Evolutionary conservation across 352 stramenopile genomes (phyloP), one percentile per base, ranked within the genome.

Genomic region (Pythium phragmitis): DNA sequence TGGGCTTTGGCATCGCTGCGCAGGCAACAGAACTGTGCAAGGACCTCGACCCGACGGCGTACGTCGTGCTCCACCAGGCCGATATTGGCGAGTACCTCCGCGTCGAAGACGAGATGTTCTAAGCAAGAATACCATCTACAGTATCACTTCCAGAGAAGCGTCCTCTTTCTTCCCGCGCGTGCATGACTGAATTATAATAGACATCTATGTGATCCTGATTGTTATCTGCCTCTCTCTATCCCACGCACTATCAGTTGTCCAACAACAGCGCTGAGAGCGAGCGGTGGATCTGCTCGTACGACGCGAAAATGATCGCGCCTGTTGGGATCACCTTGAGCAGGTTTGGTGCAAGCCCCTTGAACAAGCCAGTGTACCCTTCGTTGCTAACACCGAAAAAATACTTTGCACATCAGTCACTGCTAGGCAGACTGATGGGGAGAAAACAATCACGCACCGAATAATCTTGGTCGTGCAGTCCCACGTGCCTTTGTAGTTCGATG

Each of bases 61-160:
- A 98, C 80, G 97, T 99, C 9, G 96, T 99, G 57, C 81, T 99
- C 47, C 98, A 99, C 80, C 98, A 99, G 76, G 96, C 92, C 33
- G 98, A 99, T 86, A 98, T 99, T 57, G 98, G 98, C 60, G 98
- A 99, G 78, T 99, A 99, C 82, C 85, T 99, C 47, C 85, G 98
- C 76, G 85, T 98, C 49, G 98, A 99, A 86, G 96, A 99, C 66
- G 95, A 98, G 73, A 96, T 98, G 82, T 98, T 98, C 86, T 98
- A 95, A 90, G 58, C 58, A 9, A 16, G 41, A 60, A 37, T 13
- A 17, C 2, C 23, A 39, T 9, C 13, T 14, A 50, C 21, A 49
- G 7, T 12, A 59, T n/a, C 34, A 13, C 37, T 49, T 53, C 53
- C 12, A 39, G 53, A 37, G 26, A 50, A 16, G n/a, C 21, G 11